Evolutionary conservation across 495 filamentous ascomycete species (phyloP).

Genomic region (Parathielavia hyrcaniae): DNA sequence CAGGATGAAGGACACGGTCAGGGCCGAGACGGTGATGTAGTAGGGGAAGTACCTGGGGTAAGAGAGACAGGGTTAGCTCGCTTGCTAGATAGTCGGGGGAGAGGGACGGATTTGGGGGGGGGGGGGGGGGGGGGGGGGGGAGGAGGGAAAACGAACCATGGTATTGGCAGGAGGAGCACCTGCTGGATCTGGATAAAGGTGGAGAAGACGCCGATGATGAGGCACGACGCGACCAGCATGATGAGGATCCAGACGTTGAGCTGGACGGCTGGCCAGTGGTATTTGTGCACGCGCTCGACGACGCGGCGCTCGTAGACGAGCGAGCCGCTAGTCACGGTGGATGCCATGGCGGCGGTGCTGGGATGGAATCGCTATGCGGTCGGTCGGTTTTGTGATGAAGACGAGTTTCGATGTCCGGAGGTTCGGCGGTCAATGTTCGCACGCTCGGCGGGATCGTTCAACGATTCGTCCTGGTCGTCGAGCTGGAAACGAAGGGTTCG

Average conservation of each 20-base stretch:
- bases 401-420: not conserved
- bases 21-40: conserved; percentile 65
- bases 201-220: conserved; percentile 79
- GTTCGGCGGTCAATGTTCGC: not conserved
- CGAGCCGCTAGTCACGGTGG: conserved; percentile 36
- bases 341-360: conserved; percentile 35
- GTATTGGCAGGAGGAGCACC: conserved; percentile 60
- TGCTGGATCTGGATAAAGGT: conserved; percentile 78
- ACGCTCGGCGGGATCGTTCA: no score
- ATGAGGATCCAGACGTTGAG: conserved; percentile 90
- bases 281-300: conserved; percentile 54
- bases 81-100: no score
- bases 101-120: no score
- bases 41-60: conserved; percentile 81
- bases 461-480: no score
- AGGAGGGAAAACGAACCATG: conserved; percentile 59
- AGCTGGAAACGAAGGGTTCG: no score
- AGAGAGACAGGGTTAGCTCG: not conserved
- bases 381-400: not conserved
- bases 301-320: conserved; percentile 39
- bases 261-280: conserved; percentile 91
- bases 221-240: conserved; percentile 70
- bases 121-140: not conserved
- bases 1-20: conserved; percentile 69
- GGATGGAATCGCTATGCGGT: not conserved